Evolutionary conservation across 495 filamentous ascomycete species (phyloP), one percentile per base, ranked within the genome.

Genomic region (Bathelium albidoporum): DNA sequence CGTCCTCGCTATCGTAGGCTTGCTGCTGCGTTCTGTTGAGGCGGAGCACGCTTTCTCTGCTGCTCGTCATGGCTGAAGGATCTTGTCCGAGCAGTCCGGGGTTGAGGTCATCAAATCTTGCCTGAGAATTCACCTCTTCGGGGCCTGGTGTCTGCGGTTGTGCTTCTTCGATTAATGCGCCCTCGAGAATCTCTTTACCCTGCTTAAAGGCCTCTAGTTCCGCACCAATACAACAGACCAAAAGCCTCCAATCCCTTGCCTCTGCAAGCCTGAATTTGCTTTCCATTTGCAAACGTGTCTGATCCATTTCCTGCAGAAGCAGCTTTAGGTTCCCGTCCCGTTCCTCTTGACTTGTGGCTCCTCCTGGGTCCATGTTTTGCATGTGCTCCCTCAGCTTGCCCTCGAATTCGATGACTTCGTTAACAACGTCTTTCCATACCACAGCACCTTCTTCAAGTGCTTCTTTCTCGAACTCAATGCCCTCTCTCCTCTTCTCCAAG

Each of bases 151-250:
- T 58, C 20, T 64, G 43, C 32, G 36, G 28, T 31, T 20, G 63
- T 36, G 10, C 60, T 22, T 58, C 32, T 32, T 62, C 62, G 20
- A 36, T 69, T 14, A 89, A 72, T 1, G 77, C 78, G 20, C 76
- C 78, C 34, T 81, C 74, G 59, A 97, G 76, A 65, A 95, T 80
- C 1, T 75, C 75, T 62, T 82, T 79, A 11, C 87, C 89, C 69
- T 91, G 85, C 59, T 74, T 79, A 60, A 96, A 84, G 9, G 95
- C 92, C 67, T 93, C 88, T 2, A 96, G 72, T 69, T 98, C 94
- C 1, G 94, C 90, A 2, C 91, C 88, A 64, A 97, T 86, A 63
- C 89, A 91, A 63, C 88, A 93, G 26, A 96, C 83, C 28, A 98
- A 78, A 29, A 97, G 74, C 44, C 89, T 97, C 94, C 94, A 98